Percentiles rank a stretch among this genome's conserved stretches.
Conservation (phyloP, 2,329 filamentous ascomycete species). For the Pseudomassariella vexata region DNA sequence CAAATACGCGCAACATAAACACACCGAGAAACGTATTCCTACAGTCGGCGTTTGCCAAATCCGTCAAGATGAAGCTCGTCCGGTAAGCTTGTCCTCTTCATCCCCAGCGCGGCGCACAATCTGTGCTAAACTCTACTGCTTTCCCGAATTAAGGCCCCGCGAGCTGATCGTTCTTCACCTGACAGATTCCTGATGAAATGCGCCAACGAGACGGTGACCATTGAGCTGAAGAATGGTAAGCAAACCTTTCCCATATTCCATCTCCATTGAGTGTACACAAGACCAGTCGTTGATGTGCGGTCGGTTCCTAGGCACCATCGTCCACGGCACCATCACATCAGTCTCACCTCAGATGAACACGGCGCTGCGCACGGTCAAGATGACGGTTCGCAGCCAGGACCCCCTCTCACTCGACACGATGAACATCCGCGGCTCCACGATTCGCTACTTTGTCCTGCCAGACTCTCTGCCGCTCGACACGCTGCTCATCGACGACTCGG, state of each 20-base stretch:
- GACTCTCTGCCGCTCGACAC: slow-evolving; percentile 94
- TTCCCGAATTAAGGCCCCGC: slow-evolving; percentile 15
- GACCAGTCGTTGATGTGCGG: no score
- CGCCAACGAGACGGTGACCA: slow-evolving; percentile 95
- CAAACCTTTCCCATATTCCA: slow-evolving; percentile 6
- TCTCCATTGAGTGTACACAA: slow-evolving; percentile 6
- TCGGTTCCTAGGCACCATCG: slow-evolving; percentile 67
- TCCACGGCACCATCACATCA: slow-evolving; percentile 93
- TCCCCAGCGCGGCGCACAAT: slow-evolving; percentile 29
- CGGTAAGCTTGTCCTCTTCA: slow-evolving; percentile 55
- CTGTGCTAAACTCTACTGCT: slow-evolving; percentile 39
- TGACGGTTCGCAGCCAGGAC: slow-evolving; percentile 85
- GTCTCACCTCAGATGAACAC: slow-evolving; percentile 99
- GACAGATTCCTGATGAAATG: slow-evolving; percentile 98
- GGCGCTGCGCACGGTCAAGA: slow-evolving; percentile 89
- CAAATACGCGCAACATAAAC: no score
- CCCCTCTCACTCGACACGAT: slow-evolving; percentile 87
- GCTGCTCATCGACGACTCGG: slow-evolving; percentile 89
- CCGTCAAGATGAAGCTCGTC: slow-evolving; percentile 85
- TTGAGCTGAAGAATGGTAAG: slow-evolving; percentile 96
- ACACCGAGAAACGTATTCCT: slow-evolving; percentile 3
- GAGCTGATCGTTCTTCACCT: slow-evolving; percentile 22
- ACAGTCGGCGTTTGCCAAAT: slow-evolving; percentile 8
- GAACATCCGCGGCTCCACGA: slow-evolving; percentile 93
- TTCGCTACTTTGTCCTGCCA: slow-evolving; percentile 93